Percentiles rank a stretch among this genome's conserved stretches.
These are phyloP conservation scores for Caryocar brasiliense DNA, from an alignment of 441 rosid species.

Conservation along the genomic window DNA sequence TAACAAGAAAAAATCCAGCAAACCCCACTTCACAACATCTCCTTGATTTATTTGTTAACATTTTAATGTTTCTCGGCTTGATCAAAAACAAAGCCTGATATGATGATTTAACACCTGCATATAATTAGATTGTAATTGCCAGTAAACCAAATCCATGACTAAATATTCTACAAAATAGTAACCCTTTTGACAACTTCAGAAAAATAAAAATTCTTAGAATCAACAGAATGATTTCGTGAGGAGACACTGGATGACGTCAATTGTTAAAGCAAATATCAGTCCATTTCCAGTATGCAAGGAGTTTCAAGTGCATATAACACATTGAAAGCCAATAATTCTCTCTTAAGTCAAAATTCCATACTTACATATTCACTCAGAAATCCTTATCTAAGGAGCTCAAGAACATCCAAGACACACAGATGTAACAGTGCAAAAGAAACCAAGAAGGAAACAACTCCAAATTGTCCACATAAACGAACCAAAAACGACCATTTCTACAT, in stretches of 20 bases:
- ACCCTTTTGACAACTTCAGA: background rate
- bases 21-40: conserved; percentile 25
- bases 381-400: background rate
- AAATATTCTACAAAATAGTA: conserved; percentile 1
- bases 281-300: no score
- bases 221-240: no score
- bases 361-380: background rate
- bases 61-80: conserved; percentile 14
- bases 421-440: background rate
- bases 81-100: conserved; percentile 5
- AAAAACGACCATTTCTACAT: background rate
- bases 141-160: background rate
- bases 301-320: no score
- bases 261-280: no score
- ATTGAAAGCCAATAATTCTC: no score
- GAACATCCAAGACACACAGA: background rate
- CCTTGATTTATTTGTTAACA: conserved; percentile 18
- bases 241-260: no score
- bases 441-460: background rate
- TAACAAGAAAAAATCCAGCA: conserved; percentile 21
- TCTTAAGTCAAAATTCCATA: no score
- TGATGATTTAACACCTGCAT: conserved; percentile 20
- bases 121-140: conserved; percentile 12
- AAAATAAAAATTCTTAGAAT: background rate
- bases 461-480: background rate